Evolutionary conservation across 495 filamentous ascomycete genomes (phyloP), one percentile per base, ranked within the genome.

Genomic region (Chaetomium tenue): DNA sequence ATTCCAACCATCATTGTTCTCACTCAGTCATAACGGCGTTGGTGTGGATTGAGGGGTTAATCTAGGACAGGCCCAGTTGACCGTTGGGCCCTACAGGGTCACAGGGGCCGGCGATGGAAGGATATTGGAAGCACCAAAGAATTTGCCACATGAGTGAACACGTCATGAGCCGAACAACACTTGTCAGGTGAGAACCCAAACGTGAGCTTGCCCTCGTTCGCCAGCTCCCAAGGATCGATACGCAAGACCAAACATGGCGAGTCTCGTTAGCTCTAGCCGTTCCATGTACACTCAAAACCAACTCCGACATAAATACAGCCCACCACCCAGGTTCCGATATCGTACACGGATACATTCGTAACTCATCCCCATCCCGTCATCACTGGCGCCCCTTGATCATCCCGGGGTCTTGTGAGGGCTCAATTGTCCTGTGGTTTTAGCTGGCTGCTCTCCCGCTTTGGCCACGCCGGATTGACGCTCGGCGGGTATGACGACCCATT

Each of bases 391-490:
- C 1, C 16, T n/a, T 16, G 15, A 23, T 26, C 26, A 16, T 40
- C n/a, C 33, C 12, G 2, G 16, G 3, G n/a, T 12, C 20, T 28
- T 8, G 4, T 7, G 5, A n/a, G n/a, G 11, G 2, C 12, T 54
- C 60, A 62, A 2, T 39, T 13, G 1, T 16, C 59, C 5, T 28
- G 3, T 15, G 40, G 15, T 9, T 13, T 25, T 12, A 13, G 33
- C 33, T 46, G 54, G 37, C 59, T 58, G 33, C 52, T 59, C 18
- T 66, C 67, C 50, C 63, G 44, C 51, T 60, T 63, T 7, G 67
- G 63, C 60, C 63, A 66, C 56, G 58, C 58, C 1, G 30, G 46
- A 28, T 65, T 50, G 20, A 18, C 52, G 9, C 64, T 60, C 6
- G 58, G 57, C 0, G 52, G 16, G 18, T 58, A 33, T 20, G 59